Percentiles rank a stretch among this genome's conserved stretches.
Conservation (phyloP, 331 rosid species). For the Malus hybrid region DNA sequence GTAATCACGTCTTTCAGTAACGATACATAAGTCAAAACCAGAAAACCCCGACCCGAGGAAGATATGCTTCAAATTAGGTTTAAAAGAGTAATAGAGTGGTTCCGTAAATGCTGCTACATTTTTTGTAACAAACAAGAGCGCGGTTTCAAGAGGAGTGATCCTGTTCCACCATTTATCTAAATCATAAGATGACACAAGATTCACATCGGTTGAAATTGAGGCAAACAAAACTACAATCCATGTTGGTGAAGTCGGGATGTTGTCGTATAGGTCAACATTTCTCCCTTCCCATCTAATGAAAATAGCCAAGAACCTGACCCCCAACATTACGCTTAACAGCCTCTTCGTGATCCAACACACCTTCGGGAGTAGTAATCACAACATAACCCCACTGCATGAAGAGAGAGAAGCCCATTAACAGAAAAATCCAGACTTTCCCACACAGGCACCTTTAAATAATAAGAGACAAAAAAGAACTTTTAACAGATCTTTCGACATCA, state of each 20-base stretch:
- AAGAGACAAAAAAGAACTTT: neutral
- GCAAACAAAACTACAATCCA: neutral
- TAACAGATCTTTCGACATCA: neutral
- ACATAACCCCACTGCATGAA: conserved; percentile 93
- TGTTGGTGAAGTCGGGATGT: neutral
- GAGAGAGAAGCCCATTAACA: neutral
- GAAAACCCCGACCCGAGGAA: neutral
- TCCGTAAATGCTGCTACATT: neutral
- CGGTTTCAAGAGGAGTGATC: neutral
- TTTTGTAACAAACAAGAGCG: neutral
- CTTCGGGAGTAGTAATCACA: conserved; percentile 88
- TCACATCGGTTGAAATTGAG: neutral
- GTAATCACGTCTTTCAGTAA: neutral
- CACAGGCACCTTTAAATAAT: neutral
- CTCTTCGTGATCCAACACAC: conserved; percentile 88
- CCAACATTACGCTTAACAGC: conserved; percentile 62
- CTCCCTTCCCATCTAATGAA: conserved; percentile 22
- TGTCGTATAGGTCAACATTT: neutral
- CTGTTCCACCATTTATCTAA: neutral
- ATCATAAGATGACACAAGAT: neutral
- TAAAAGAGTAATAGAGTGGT: neutral
- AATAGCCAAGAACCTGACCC: conserved; percentile 80
- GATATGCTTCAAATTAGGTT: neutral
- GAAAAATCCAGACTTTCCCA: neutral
- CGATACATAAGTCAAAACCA: neutral